Percentiles rank a stretch among this genome's conserved stretches.
These are phyloP conservation scores for Amaranthus palmeri DNA, from an alignment of 148 eudicot genomes.

Conservation along the genomic window DNA sequence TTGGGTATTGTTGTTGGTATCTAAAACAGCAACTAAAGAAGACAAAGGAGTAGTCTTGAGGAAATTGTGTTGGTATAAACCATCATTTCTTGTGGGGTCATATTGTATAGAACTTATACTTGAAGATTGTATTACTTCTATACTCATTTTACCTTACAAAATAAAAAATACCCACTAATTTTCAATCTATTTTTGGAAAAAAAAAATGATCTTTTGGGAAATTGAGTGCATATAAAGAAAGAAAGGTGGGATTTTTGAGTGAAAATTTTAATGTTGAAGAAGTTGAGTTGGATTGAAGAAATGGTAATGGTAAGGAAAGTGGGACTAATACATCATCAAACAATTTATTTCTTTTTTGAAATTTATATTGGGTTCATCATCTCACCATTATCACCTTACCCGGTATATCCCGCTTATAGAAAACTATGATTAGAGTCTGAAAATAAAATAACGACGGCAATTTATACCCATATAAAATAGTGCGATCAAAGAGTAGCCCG, in stretches of 20 bases:
- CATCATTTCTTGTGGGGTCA: conserved; percentile 51
- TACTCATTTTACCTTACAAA: conserved; percentile 15
- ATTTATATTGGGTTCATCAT: background rate
- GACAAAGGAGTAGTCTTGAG: too few relatives aligned
- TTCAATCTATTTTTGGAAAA: too few relatives aligned
- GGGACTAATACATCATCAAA: conserved; percentile 46
- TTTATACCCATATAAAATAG: too few relatives aligned
- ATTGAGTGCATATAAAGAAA: conserved; percentile 15
- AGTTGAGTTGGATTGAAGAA: conserved; percentile 88
- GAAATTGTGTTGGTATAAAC: conserved; percentile 38
- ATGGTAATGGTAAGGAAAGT: conserved; percentile 56
- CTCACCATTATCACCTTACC: too few relatives aligned
- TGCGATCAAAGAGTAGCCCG: too few relatives aligned
- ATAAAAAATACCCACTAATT: background rate
- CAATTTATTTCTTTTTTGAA: background rate
- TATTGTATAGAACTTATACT: conserved; percentile 23
- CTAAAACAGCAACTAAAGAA: too few relatives aligned
- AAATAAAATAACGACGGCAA: too few relatives aligned
- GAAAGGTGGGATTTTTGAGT: too few relatives aligned
- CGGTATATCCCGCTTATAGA: too few relatives aligned
- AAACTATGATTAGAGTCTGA: too few relatives aligned
- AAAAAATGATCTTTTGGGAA: background rate
- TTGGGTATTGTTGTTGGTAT: too few relatives aligned
- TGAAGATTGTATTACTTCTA: conserved; percentile 33
- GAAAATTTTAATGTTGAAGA: background rate